Evolutionary conservation across 2,329 filamentous ascomycete species (phyloP).

Genomic region (Fusarium hainanense): DNA sequence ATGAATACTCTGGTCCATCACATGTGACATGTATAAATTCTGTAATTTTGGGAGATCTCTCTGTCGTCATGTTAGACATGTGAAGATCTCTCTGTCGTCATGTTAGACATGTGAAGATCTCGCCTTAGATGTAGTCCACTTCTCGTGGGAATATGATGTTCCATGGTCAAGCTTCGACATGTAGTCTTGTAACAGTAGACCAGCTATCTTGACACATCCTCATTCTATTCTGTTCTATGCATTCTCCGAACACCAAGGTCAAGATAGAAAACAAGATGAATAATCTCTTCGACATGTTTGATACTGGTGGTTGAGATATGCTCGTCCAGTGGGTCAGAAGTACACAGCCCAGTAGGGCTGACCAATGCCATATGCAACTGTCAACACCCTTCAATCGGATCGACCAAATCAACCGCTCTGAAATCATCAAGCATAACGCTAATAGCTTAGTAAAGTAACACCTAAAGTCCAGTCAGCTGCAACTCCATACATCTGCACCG

Average conservation of each 20-base stretch:
- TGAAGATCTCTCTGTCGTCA: neutral
- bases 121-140: neutral
- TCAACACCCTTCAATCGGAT: neutral
- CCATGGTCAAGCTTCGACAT: neutral
- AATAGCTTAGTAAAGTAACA: slow-evolving; percentile 7
- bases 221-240: neutral
- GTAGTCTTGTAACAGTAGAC: neutral
- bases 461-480: neutral
- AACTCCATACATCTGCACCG: neutral
- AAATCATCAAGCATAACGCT: neutral
- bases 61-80: neutral
- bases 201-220: too few relatives aligned
- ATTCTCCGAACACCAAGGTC: neutral
- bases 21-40: neutral
- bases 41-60: neutral
- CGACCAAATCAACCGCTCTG: neutral
- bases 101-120: neutral
- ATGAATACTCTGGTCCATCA: neutral
- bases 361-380: neutral
- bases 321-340: neutral
- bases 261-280: neutral
- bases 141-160: neutral
- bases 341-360: slow-evolving; percentile 9
- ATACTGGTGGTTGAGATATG: neutral
- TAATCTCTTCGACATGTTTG: neutral